These are phyloP conservation scores for Lithospermum erythrorhizon DNA, from an alignment of 257 asterid species.

Conservation along the genomic window DNA sequence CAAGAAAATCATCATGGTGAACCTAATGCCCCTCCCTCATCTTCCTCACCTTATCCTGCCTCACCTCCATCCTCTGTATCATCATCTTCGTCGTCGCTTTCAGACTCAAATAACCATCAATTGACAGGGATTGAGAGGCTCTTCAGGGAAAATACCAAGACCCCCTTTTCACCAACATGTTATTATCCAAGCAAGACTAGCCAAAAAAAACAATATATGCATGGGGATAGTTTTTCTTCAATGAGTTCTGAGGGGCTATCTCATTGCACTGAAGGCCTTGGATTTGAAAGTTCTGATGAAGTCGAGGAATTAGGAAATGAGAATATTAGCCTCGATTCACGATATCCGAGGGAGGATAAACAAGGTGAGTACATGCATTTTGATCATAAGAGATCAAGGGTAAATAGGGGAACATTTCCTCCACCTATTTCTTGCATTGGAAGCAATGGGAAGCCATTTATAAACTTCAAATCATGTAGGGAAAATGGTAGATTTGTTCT, in stretches of 20 bases:
- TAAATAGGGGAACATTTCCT: slow-evolving; percentile 31
- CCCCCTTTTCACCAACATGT: neutral
- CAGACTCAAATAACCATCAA: neutral
- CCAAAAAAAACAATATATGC: slow-evolving; percentile 19
- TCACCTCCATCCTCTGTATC: slow-evolving; percentile 7
- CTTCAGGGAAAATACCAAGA: neutral
- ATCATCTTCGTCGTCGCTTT: slow-evolving; percentile 12
- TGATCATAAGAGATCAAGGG: slow-evolving; percentile 12
- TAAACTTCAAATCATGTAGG: slow-evolving; percentile 42
- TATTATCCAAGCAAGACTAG: too few relatives aligned
- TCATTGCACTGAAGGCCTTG: slow-evolving; percentile 69
- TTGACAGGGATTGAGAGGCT: neutral
- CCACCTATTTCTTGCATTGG: slow-evolving; percentile 87
- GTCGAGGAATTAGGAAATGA: slow-evolving; percentile 31
- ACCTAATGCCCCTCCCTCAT: neutral
- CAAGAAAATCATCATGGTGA: slow-evolving; percentile 18
- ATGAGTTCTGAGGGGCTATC: slow-evolving; percentile 43
- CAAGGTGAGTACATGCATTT: slow-evolving; percentile 14
- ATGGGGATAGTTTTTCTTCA: slow-evolving; percentile 45
- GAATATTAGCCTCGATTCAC: slow-evolving; percentile 11
- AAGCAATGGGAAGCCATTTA: slow-evolving; percentile 64
- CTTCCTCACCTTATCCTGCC: slow-evolving; percentile 5
- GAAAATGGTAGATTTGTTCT: slow-evolving; percentile 74
- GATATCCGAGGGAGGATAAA: slow-evolving; percentile 12
- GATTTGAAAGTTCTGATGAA: slow-evolving; percentile 64